Evolutionary conservation across 176 grass and related monocot species (phyloP).

Genomic region (Bonia amplexicaulis): DNA sequence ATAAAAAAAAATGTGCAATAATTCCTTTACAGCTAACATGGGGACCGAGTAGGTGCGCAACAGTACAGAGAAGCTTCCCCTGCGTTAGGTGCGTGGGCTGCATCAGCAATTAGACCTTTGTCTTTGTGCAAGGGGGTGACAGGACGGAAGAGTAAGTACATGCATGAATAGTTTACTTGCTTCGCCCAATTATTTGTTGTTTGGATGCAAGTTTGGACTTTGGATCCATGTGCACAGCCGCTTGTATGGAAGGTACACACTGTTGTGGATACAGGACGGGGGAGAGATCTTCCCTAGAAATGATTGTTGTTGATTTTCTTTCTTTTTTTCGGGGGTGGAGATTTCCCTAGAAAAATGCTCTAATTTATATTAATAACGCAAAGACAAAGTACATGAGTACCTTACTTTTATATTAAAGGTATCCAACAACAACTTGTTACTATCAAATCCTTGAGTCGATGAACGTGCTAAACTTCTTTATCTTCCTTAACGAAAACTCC

Average conservation of each 20-base stretch:
- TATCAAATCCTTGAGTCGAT: too few species aligned
- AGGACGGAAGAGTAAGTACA: neutral
- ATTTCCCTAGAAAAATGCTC: too few species aligned
- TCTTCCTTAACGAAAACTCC: too few species aligned
- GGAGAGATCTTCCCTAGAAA: neutral
- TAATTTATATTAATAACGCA: too few species aligned
- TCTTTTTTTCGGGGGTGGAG: neutral
- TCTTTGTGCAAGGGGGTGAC: neutral
- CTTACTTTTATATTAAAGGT: too few species aligned
- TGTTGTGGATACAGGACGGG: neutral
- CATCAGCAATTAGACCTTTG: slow-evolving; percentile 2
- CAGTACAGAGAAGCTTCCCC: neutral
- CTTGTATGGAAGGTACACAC: neutral
- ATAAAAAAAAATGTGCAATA: neutral
- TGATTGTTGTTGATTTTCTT: neutral
- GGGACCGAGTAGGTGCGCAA: neutral
- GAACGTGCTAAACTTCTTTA: too few species aligned
- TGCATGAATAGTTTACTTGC: neutral
- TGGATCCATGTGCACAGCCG: neutral
- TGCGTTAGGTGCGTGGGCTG: slow-evolving; percentile 15
- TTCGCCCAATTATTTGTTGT: neutral
- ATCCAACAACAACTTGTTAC: too few species aligned
- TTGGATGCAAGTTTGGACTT: neutral
- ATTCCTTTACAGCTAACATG: slow-evolving; percentile 11
- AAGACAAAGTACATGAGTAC: too few species aligned